A percentile compares a stretch with the other conserved stretches of the same genome.
Evolutionary conservation across 2,329 filamentous ascomycete species (phyloP).

Genomic region (Tolypocladium sp.): DNA sequence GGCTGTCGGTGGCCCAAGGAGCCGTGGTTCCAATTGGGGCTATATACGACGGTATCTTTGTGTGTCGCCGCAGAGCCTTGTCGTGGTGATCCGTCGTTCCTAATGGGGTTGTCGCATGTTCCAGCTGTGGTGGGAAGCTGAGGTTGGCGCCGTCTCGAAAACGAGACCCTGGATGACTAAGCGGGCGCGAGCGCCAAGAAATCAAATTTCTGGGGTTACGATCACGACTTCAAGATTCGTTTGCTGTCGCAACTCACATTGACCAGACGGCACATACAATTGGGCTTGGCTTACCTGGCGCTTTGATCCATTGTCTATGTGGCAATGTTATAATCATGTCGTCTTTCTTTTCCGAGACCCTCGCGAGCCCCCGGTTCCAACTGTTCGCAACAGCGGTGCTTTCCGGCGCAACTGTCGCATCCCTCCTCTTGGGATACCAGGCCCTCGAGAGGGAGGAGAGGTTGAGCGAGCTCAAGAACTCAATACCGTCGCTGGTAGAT

Average conservation of each 20-base stretch:
- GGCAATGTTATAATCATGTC: conserved; percentile 23
- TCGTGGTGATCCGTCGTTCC: not conserved
- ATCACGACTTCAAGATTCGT: not conserved
- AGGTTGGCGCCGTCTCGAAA: not conserved
- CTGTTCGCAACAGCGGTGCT: conserved; percentile 62
- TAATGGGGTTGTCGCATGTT: not conserved
- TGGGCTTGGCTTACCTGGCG: not conserved
- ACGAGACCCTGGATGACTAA: not conserved
- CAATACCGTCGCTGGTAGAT: conserved; percentile 35
- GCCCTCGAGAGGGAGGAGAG: conserved; percentile 45
- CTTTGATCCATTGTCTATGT: not conserved
- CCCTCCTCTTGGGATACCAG: conserved; percentile 54
- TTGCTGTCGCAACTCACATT: not conserved
- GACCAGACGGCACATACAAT: not conserved
- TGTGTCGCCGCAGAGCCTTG: not conserved
- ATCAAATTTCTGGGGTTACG: not conserved
- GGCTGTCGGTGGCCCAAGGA: conserved; percentile 6
- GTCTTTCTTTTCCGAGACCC: conserved; percentile 32
- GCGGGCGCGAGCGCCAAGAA: not conserved
- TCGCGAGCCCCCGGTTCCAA: conserved; percentile 44
- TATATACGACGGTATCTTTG: not conserved
- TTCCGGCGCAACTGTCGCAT: conserved; percentile 51
- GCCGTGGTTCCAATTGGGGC: conserved; percentile 2
- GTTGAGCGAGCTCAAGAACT: conserved; percentile 48
- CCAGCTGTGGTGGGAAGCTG: not conserved